These are phyloP conservation scores for Suhomyces choctaworum DNA, from an alignment of 1,139 yeast genomes.

Conservation along the genomic window DNA sequence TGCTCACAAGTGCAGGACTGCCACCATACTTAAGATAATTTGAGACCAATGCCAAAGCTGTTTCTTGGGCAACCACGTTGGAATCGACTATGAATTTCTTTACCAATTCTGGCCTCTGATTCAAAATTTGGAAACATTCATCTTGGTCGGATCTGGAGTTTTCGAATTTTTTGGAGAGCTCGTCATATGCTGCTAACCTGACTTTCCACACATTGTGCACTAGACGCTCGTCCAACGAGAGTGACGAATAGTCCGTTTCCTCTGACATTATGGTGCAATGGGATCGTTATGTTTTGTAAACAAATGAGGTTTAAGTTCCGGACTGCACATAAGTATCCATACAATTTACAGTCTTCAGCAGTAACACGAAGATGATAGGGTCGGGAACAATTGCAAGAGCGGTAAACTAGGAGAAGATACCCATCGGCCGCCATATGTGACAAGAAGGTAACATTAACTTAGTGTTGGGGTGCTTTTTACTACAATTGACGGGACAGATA, in stretches of 20 bases:
- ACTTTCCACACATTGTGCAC: slow-evolving; percentile 89
- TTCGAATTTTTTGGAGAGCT: slow-evolving; percentile 54
- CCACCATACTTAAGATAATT: slow-evolving; percentile 66
- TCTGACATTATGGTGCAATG: slow-evolving; percentile 24
- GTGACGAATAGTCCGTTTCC: slow-evolving; percentile 60
- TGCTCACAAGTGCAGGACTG: slow-evolving; percentile 30
- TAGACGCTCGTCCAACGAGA: slow-evolving; percentile 68
- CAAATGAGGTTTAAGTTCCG: slow-evolving; percentile 10
- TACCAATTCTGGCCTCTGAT: slow-evolving; percentile 48
- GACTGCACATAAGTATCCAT: slow-evolving; percentile 7
- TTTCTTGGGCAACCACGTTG: slow-evolving; percentile 91
- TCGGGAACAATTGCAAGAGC: too few species aligned
- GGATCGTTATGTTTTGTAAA: slow-evolving; percentile 10
- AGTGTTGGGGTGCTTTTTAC: not conserved
- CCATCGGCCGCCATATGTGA: too few species aligned
- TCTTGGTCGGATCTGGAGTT: slow-evolving; percentile 56
- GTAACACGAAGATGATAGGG: too few species aligned
- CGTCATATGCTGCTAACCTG: slow-evolving; percentile 77
- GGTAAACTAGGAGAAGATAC: too few species aligned
- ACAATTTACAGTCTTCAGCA: too few species aligned
- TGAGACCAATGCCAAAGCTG: slow-evolving; percentile 61
- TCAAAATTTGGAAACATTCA: slow-evolving; percentile 52
- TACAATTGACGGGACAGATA: not conserved
- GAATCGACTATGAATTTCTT: slow-evolving; percentile 67
- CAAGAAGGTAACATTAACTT: too few species aligned